A percentile compares a stretch with the other conserved stretches of the same genome.
phyloP scores from a whole-genome alignment of 2,329 filamentous ascomycete species.

The Ascochyta viciae-villosae region DNA sequence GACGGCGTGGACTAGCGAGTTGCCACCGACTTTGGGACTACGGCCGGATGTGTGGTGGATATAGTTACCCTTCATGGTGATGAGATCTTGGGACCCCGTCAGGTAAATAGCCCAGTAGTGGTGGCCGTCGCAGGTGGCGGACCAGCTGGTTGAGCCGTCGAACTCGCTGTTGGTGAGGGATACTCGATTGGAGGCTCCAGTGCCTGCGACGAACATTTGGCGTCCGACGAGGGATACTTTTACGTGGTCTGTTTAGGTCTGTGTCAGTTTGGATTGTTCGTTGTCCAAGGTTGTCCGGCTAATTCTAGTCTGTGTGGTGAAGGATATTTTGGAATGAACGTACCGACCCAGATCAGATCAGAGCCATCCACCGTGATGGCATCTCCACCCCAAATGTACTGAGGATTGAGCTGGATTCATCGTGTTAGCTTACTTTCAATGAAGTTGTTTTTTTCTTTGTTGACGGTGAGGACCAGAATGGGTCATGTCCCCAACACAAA shows the following conservation, averaged over 20 bases:
- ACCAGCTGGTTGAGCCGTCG: constrained; percentile 60
- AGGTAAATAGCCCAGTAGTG: constrained; percentile 68
- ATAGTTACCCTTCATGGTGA: constrained; percentile 67
- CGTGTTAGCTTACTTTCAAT: not conserved
- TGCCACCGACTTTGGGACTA: constrained; percentile 60
- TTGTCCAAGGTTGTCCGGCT: not conserved
- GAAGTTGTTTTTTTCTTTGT: not conserved
- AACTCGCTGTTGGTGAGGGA: constrained; percentile 66
- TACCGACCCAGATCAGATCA: constrained; percentile 36
- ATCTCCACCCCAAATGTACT: constrained; percentile 40
- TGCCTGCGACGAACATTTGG: constrained; percentile 66
- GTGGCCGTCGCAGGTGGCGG: constrained; percentile 62
- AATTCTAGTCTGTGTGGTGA: not conserved
- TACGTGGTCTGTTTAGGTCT: constrained; percentile 15
- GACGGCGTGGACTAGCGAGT: constrained; percentile 64
- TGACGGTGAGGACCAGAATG: not conserved
- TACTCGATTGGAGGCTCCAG: constrained; percentile 59
- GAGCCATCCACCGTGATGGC: constrained; percentile 31
- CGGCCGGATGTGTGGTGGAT: constrained; percentile 64
- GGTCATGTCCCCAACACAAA: no score
- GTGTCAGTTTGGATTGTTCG: not conserved
- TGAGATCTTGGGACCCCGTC: constrained; percentile 59
- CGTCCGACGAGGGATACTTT: constrained; percentile 64
- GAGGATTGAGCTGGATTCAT: constrained; percentile 25
- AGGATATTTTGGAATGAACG: not conserved